A percentile compares a stretch with the other conserved stretches of the same genome.
These are phyloP conservation scores for Aspergillus ruber DNA, from an alignment of 2,329 filamentous ascomycete species.

Conservation along the genomic window DNA sequence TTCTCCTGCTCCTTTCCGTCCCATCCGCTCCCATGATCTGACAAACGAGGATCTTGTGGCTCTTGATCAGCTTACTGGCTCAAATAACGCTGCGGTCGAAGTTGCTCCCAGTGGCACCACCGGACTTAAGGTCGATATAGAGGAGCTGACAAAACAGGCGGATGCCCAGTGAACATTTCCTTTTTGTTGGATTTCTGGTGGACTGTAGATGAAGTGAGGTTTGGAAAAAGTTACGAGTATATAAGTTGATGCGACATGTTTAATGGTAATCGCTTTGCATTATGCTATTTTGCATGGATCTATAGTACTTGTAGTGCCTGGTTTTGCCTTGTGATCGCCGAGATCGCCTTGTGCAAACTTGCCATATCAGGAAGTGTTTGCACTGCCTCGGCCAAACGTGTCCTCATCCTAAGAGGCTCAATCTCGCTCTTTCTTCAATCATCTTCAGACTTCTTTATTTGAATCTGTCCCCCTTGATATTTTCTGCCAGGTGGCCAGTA, in stretches of 20 bases:
- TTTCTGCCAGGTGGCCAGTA: constrained; percentile 30
- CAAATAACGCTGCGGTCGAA: constrained; percentile 12
- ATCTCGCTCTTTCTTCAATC: constrained; percentile 7
- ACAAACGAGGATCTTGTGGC: constrained; percentile 40
- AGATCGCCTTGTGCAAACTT: constrained; percentile 11
- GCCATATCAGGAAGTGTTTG: constrained; percentile 8
- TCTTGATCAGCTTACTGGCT: constrained; percentile 33
- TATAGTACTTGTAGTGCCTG: neutral
- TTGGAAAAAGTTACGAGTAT: neutral
- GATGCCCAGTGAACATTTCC: constrained; percentile 19
- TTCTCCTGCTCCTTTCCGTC: constrained; percentile 60
- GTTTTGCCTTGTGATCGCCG: neutral
- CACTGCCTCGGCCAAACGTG: constrained; percentile 15
- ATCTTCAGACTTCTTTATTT: constrained; percentile 4
- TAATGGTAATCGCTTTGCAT: too few relatives aligned
- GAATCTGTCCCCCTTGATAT: constrained; percentile 2
- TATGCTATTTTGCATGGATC: too few relatives aligned
- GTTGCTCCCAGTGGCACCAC: constrained; percentile 19
- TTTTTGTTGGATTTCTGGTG: neutral
- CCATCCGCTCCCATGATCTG: constrained; percentile 48
- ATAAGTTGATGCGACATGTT: neutral
- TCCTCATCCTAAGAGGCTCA: constrained; percentile 11
- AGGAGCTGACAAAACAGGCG: constrained; percentile 32
- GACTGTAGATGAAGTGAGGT: neutral
- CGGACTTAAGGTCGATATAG: constrained; percentile 30